These are phyloP conservation scores for Inga oerstediana DNA, from an alignment of 306 rosid species.

Conservation along the genomic window DNA sequence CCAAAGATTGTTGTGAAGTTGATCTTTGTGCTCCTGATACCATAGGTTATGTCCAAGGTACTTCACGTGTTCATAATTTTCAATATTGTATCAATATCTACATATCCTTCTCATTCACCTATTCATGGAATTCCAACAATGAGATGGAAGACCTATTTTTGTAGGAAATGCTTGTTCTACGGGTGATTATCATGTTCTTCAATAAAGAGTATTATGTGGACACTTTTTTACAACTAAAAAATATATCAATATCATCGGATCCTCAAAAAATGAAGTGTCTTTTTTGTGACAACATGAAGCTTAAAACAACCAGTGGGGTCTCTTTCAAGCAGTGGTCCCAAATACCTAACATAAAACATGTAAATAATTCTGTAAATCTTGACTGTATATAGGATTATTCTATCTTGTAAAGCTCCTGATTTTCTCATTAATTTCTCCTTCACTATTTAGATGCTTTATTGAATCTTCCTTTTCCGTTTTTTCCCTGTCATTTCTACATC, in stretches of 20 bases:
- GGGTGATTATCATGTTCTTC: not conserved
- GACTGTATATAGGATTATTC: conserved; percentile 10
- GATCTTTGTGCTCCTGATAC: conserved; percentile 63
- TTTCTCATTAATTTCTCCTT: conserved; percentile 18
- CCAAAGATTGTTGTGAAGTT: conserved; percentile 34
- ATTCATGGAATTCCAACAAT: not conserved
- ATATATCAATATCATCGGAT: not conserved
- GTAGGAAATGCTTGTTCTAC: not conserved
- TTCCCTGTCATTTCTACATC: conserved; percentile 14
- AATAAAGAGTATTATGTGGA: not conserved
- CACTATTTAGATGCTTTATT: conserved; percentile 19
- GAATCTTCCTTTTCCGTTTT: conserved; percentile 11
- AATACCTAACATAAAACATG: not conserved
- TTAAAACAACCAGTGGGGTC: not conserved
- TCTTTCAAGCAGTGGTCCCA: not conserved
- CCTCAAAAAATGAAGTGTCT: conserved; percentile 12
- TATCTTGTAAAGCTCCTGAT: not conserved
- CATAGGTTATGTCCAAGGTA: conserved; percentile 57
- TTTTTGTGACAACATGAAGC: conserved; percentile 7
- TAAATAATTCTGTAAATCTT: not conserved
- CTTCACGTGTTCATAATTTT: not conserved
- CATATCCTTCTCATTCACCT: conserved; percentile 20
- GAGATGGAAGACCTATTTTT: conserved; percentile 19
- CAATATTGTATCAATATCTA: conserved; percentile 22
- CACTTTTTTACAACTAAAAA: not conserved